A percentile compares a stretch with the other conserved stretches of the same genome.
phyloP scores from a whole-genome alignment of 257 asterid genomes.

The Hygrophila difformis region DNA sequence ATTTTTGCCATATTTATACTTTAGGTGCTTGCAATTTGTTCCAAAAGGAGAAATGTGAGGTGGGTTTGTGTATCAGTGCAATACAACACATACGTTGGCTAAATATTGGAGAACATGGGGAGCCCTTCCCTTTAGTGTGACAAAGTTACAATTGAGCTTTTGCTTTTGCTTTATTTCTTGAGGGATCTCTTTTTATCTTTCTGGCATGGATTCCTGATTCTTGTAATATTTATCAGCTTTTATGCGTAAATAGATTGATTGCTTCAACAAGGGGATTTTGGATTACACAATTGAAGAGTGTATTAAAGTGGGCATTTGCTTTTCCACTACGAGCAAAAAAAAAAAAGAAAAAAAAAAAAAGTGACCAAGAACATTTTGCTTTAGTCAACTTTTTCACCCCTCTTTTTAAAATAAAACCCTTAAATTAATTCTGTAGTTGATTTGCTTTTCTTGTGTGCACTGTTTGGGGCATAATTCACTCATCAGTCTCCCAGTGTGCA shows the following conservation, averaged over 20 bases:
- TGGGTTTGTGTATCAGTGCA: neutral
- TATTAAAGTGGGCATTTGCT: constrained; percentile 26
- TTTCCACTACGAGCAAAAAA: constrained; percentile 27
- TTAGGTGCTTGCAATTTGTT: neutral
- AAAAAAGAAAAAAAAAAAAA: too few species aligned
- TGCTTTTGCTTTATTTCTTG: constrained; percentile 35
- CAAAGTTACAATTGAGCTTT: constrained; percentile 31
- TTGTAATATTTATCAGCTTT: constrained; percentile 17
- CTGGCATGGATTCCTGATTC: constrained; percentile 34
- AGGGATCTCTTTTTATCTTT: constrained; percentile 22
- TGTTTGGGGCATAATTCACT: too few species aligned
- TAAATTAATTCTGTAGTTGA: constrained; percentile 10
- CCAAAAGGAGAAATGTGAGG: neutral
- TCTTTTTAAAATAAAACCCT: constrained; percentile 25
- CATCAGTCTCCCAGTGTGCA: too few species aligned
- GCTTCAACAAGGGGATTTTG: constrained; percentile 17
- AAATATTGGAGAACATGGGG: constrained; percentile 13
- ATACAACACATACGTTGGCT: constrained; percentile 10
- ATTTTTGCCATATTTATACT: too few species aligned
- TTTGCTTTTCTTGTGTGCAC: constrained; percentile 9
- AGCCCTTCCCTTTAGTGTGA: constrained; percentile 24
- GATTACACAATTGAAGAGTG: constrained; percentile 8
- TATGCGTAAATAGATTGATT: constrained; percentile 13
- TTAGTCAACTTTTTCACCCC: constrained; percentile 20
- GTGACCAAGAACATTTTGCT: constrained; percentile 27